These are phyloP conservation scores for Rosa rugosa DNA, from an alignment of 306 rosid species.

Conservation along the genomic window DNA sequence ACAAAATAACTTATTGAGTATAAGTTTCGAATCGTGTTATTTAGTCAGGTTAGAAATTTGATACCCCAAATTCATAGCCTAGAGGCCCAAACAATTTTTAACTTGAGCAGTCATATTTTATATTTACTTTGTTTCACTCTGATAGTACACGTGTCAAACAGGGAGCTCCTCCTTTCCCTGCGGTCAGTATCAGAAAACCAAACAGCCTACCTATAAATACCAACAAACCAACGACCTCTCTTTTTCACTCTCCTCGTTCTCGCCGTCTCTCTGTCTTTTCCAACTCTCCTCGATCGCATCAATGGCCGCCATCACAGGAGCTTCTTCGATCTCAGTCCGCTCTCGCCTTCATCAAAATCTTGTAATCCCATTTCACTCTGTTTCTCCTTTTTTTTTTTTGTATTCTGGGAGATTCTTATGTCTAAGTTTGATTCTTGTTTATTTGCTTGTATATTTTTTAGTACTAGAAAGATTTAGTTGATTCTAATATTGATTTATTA, in stretches of 20 bases:
- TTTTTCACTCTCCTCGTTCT: constrained; percentile 9
- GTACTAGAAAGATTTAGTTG: neutral
- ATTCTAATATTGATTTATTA: neutral
- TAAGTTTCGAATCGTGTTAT: too few species aligned
- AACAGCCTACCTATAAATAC: neutral
- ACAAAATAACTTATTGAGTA: too few species aligned
- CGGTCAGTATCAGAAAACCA: neutral
- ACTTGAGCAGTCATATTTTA: neutral
- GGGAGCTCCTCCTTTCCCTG: neutral
- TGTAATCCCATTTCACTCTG: constrained; percentile 26
- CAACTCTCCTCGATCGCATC: neutral
- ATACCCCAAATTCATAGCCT: too few species aligned
- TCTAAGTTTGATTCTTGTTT: neutral
- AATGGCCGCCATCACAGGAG: constrained; percentile 31
- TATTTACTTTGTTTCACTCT: neutral
- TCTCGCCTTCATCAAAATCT: constrained; percentile 26
- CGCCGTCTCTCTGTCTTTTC: constrained; percentile 26
- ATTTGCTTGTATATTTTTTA: neutral
- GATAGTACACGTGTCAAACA: constrained; percentile 8
- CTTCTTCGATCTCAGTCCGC: constrained; percentile 42
- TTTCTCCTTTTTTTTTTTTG: neutral
- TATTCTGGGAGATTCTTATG: neutral
- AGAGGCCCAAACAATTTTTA: neutral
- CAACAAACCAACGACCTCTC: constrained; percentile 6
- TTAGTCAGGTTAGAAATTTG: too few species aligned